Conservation (phyloP, 139 green algal species). For the Diplosphaera chodatii region DNA sequence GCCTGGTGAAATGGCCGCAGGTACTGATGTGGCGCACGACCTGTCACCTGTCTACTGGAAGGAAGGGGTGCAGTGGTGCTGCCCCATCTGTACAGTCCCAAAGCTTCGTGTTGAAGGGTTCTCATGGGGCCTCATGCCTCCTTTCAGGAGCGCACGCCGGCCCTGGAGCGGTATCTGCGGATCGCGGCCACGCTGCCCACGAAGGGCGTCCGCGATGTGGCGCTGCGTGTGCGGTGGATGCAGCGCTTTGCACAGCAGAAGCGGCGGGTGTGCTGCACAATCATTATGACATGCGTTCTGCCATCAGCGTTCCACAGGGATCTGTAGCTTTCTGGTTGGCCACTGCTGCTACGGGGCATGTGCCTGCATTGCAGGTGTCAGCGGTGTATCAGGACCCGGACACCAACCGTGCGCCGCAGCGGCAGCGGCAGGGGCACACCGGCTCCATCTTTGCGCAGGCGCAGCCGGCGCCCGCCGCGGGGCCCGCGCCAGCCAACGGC, state of each 20-base stretch:
- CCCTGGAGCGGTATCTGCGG: conserved; percentile 55
- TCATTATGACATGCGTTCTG: neutral
- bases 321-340: no score
- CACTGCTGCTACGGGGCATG: no score
- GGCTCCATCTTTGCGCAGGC: neutral
- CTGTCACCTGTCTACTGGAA: no score
- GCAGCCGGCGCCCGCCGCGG: no score
- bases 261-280: neutral
- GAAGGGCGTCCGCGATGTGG: conserved; percentile 68
- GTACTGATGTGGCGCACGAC: no score
- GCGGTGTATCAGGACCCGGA: neutral
- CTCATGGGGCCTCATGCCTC: no score
- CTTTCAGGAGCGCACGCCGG: conserved; percentile 22
- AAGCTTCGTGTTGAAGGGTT: no score
- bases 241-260: neutral
- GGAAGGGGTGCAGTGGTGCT: no score
- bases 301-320: no score
- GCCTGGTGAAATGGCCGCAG: conserved; percentile 35
- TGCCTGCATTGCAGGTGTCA: neutral
- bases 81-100: no score
- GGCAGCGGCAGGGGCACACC: neutral
- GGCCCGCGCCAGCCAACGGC: neutral
- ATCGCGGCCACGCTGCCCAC: conserved; percentile 46
- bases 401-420: neutral
- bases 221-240: conserved; percentile 58